Evolutionary conservation across 345 rosid genomes (phyloP).

Genomic region (Citrus cavaleriei): DNA sequence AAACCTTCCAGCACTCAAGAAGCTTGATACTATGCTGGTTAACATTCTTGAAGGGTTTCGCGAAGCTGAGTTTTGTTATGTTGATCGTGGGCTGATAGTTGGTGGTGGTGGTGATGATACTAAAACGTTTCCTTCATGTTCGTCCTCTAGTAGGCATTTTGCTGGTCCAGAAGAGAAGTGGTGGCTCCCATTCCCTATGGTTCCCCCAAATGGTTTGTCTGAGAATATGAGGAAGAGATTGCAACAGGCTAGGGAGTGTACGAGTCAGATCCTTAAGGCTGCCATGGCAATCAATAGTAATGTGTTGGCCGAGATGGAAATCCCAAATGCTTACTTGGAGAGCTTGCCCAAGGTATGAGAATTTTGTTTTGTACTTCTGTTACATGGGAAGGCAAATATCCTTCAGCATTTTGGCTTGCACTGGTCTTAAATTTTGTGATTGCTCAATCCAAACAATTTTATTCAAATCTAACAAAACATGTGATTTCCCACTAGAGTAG

Average conservation of each 20-base stretch:
- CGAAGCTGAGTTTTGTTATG: constrained; percentile 46
- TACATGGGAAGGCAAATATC: neutral
- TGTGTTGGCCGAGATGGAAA: constrained; percentile 58
- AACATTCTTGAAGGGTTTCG: constrained; percentile 45
- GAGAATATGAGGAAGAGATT: constrained; percentile 40
- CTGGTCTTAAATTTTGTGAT: neutral
- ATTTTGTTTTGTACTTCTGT: neutral
- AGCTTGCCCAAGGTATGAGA: constrained; percentile 50
- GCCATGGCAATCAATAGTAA: constrained; percentile 55
- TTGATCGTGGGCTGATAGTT: constrained; percentile 41
- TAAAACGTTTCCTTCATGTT: constrained; percentile 12
- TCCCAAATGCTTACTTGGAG: constrained; percentile 44
- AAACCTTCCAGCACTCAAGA: constrained; percentile 58
- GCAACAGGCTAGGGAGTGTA: constrained; percentile 49
- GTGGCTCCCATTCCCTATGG: constrained; percentile 62
- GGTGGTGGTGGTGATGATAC: constrained; percentile 10
- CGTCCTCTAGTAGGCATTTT: constrained; percentile 31
- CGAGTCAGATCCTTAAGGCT: constrained; percentile 54
- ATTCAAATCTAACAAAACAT: neutral
- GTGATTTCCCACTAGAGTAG: neutral
- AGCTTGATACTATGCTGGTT: constrained; percentile 54
- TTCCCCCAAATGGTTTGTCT: constrained; percentile 43
- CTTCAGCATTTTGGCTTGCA: neutral
- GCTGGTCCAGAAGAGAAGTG: constrained; percentile 55
- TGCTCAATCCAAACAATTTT: neutral